These are phyloP conservation scores for Musa acuminata DNA, from an alignment of 176 grass and related monocot genomes.

Conservation along the genomic window DNA sequence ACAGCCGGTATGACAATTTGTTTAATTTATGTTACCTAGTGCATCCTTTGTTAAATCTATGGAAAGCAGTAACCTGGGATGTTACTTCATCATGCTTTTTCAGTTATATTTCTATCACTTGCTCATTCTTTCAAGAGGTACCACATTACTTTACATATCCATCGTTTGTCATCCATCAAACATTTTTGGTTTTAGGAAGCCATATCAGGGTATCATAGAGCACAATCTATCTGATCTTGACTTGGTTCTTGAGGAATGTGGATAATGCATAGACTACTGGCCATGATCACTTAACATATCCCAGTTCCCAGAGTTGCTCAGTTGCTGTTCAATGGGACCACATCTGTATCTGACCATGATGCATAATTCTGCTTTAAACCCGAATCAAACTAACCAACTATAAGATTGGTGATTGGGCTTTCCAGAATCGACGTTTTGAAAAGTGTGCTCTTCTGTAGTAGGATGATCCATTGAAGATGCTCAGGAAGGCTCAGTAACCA, in stretches of 20 bases:
- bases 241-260: neutral
- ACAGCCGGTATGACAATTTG: conserved; percentile 59
- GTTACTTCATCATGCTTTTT: neutral
- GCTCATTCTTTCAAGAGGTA: too few species aligned
- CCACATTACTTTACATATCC: too few species aligned
- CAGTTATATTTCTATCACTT: neutral
- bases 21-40: conserved; percentile 1
- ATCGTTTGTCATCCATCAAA: neutral
- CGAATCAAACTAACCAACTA: neutral
- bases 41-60: neutral
- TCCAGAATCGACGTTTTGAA: neutral
- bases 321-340: neutral
- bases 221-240: neutral
- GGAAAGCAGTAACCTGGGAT: neutral
- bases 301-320: neutral
- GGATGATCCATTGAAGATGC: too few species aligned
- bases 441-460: neutral
- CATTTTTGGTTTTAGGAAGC: neutral
- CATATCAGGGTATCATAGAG: neutral
- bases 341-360: neutral
- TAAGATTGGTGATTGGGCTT: conserved; percentile 1
- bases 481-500: too few species aligned
- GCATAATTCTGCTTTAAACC: neutral
- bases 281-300: neutral
- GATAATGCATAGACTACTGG: neutral